A percentile compares a stretch with the other conserved stretches of the same genome.
Conservation (phyloP, 495 filamentous ascomycete genomes). For the Astrocystis sublimbata region DNA sequence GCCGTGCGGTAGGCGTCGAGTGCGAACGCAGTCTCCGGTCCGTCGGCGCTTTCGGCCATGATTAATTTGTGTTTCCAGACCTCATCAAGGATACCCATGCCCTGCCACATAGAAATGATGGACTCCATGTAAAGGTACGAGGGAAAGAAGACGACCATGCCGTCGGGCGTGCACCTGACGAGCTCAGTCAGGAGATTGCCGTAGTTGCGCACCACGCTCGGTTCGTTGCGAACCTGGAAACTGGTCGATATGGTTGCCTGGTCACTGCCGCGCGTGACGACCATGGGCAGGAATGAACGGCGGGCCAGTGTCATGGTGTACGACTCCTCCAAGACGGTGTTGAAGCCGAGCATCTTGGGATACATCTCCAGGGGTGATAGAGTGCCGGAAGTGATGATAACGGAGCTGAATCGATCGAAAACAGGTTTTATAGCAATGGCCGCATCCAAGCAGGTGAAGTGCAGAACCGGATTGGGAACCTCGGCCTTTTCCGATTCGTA, state of each 20-base stretch:
- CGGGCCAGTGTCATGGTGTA: conserved; percentile 96
- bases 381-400: conserved; percentile 98
- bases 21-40: conserved; percentile 93
- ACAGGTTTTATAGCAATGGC: conserved; percentile 98
- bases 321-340: conserved; percentile 88
- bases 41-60: conserved; percentile 95
- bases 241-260: conserved; percentile 86
- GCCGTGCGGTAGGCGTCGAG: conserved; percentile 96
- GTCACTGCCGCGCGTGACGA: conserved; percentile 92
- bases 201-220: conserved; percentile 91
- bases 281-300: conserved; percentile 95
- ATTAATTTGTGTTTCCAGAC: conserved; percentile 99
- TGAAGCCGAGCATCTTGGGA: conserved; percentile 95
- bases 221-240: conserved; percentile 94
- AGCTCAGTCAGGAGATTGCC: conserved; percentile 92
- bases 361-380: conserved; percentile 99
- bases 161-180: conserved; percentile 90
- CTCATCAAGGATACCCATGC: conserved; percentile 94
- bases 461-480: conserved; percentile 91
- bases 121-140: conserved; percentile 99
- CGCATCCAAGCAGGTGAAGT: conserved; percentile 96
- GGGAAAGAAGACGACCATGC: conserved; percentile 98
- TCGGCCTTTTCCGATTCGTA: conserved; percentile 95
- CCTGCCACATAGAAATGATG: conserved; percentile 98
- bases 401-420: conserved; percentile 94